These are phyloP conservation scores for Pyrenochaeta sp. DNA, from an alignment of 2,329 filamentous ascomycete genomes.

Conservation along the genomic window DNA sequence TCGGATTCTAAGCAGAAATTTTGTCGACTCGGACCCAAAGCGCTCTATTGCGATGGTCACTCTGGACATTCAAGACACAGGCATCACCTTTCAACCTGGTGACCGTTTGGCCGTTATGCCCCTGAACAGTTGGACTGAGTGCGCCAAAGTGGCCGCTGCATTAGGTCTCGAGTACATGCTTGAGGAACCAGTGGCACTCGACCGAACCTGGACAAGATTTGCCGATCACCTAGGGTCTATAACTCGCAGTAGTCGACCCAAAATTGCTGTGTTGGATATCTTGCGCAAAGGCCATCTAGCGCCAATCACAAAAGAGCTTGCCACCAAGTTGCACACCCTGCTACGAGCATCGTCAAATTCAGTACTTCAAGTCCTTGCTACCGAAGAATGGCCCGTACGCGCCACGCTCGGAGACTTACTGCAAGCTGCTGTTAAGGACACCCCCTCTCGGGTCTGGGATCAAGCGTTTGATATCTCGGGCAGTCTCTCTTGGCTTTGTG, in stretches of 20 bases:
- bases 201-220: constrained; percentile 55
- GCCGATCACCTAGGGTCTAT: constrained; percentile 24
- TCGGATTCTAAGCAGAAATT: constrained; percentile 54
- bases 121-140: constrained; percentile 63
- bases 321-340: constrained; percentile 30
- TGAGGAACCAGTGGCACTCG: constrained; percentile 51
- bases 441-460: constrained; percentile 29
- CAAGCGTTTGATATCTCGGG: constrained; percentile 31
- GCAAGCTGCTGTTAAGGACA: constrained; percentile 32
- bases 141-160: constrained; percentile 61
- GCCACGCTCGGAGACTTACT: constrained; percentile 31
- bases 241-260: constrained; percentile 13
- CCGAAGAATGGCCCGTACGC: constrained; percentile 33
- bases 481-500: constrained; percentile 26
- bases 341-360: constrained; percentile 30
- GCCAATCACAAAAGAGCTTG: constrained; percentile 31
- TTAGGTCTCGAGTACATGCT: constrained; percentile 59
- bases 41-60: constrained; percentile 60
- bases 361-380: constrained; percentile 30
- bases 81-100: constrained; percentile 62
- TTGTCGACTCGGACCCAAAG: constrained; percentile 56
- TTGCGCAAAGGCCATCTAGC: constrained; percentile 32
- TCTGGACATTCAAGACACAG: constrained; percentile 61
- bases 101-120: constrained; percentile 64
- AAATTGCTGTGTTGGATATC: constrained; percentile 29